Conservation (phyloP, 805 yeast species). For the Yamadazyma endophytica region DNA sequence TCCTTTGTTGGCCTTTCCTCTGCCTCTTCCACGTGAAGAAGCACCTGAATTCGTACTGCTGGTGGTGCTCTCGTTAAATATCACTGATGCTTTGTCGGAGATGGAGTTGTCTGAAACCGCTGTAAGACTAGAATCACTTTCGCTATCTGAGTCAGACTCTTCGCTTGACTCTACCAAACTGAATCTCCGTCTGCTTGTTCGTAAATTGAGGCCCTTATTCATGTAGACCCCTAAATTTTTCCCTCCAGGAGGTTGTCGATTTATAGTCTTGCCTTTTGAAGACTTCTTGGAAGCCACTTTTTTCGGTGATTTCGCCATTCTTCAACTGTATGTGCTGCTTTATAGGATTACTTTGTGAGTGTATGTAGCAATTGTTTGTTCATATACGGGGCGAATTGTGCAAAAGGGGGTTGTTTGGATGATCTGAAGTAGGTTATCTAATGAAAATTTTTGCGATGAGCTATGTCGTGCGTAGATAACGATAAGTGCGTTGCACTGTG, state of each 20-base stretch:
- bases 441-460: too few species aligned
- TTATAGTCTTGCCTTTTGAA: slow-evolving; percentile 4
- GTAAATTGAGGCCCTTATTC: slow-evolving; percentile 10
- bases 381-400: too few species aligned
- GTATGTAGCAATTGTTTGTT: too few species aligned
- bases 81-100: slow-evolving; percentile 7
- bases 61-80: slow-evolving; percentile 2
- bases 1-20: slow-evolving; percentile 4
- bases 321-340: too few species aligned
- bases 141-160: too few species aligned
- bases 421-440: too few species aligned
- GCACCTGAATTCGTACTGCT: too few species aligned
- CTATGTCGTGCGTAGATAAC: too few species aligned
- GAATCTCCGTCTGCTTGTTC: slow-evolving; percentile 21
- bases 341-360: too few species aligned
- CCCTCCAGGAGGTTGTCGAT: slow-evolving; percentile 26
- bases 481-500: too few species aligned
- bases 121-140: slow-evolving; percentile 38
- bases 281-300: slow-evolving; percentile 8
- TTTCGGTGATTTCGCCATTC: too few species aligned
- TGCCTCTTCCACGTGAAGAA: slow-evolving; percentile 1
- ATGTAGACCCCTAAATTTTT: slow-evolving; percentile 26
- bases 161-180: slow-evolving; percentile 21
- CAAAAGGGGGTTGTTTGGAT: too few species aligned
- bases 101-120: slow-evolving; percentile 30